Evolutionary conservation across 2,329 filamentous ascomycete genomes (phyloP), one percentile per base, ranked within the genome.

Genomic region (Sporothrix sp.): DNA sequence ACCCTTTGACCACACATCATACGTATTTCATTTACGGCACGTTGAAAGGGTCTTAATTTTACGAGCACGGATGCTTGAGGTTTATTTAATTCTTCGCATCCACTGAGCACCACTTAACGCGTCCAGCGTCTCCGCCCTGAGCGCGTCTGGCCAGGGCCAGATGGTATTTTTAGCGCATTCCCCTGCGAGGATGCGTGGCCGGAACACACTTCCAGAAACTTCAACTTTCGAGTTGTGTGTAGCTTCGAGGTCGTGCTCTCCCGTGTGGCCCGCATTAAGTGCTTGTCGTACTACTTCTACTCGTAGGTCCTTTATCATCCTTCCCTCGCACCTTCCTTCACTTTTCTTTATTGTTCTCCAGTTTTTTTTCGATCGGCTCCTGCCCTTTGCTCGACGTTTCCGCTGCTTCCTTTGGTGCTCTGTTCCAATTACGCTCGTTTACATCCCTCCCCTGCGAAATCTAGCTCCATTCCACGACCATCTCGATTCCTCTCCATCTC

Each of bases 341-440:
- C 11, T 16, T 32, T 33, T 33, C 27, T 27, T 16, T 21, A 27
- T 36, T 13, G 32, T 30, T 48, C 35, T 39, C 23, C 25, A 30
- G n/a, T 18, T 38, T 25, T 30, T 39, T 20, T 32, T 18, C 32
- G 25, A 46, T 46, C 32, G n/a, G 32, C 35, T n/a, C 35, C 35
- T 39, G 11, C 27, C 25, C 35, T 21, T 48, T 36, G 36, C 30
- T 23, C 32, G 9, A n/a, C 16, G 35, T 36, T 20, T 37, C 23
- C 21, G 21, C 42, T 36, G 36, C 27, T 38, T 28, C 37, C 28
- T 35, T 50, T 72, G 73, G 47, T 72, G 72, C 68, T 76, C 61
- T 55, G 71, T 76, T 63, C 74, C 73, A 62, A 68, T 78, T 77
- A 64, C 75, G 62, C 64, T 78, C 74, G 73, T 35, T 25, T 14